These are phyloP conservation scores for Pythium aquatile DNA, from an alignment of 352 stramenopile genomes.

Conservation along the genomic window DNA sequence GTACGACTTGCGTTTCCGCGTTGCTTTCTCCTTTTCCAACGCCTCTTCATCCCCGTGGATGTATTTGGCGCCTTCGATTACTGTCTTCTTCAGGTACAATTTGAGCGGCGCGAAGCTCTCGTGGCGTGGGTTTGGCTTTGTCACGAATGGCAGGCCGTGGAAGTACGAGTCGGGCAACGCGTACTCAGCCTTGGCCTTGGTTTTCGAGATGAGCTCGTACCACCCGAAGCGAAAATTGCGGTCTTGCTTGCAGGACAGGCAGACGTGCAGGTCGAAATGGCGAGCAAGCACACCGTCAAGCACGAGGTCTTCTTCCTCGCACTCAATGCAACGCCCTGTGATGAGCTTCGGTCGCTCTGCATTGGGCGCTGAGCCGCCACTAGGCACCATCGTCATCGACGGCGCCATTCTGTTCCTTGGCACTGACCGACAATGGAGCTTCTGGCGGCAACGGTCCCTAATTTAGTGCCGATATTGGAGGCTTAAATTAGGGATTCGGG, in stretches of 20 bases:
- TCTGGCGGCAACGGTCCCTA: slow-evolving; percentile 13
- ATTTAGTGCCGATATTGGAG: background rate
- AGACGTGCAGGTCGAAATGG: slow-evolving; percentile 58
- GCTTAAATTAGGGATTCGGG: slow-evolving; percentile 24
- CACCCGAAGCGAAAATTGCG: slow-evolving; percentile 40
- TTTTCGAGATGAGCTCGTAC: slow-evolving; percentile 69
- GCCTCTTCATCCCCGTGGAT: slow-evolving; percentile 46
- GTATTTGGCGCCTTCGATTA: slow-evolving; percentile 50
- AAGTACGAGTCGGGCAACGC: slow-evolving; percentile 66
- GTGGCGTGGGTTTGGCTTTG: slow-evolving; percentile 61
- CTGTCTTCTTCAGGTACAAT: slow-evolving; percentile 53
- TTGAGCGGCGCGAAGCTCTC: slow-evolving; percentile 67
- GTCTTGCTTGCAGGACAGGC: slow-evolving; percentile 64
- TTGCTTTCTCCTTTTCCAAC: slow-evolving; percentile 45
- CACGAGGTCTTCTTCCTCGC: slow-evolving; percentile 40
- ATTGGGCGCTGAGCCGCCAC: slow-evolving; percentile 2
- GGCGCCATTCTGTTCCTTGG: slow-evolving; percentile 18
- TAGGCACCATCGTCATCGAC: slow-evolving; percentile 16
- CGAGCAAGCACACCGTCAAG: slow-evolving; percentile 49
- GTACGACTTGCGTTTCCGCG: slow-evolving; percentile 49
- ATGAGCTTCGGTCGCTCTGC: slow-evolving; percentile 14
- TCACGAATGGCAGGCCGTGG: slow-evolving; percentile 39
- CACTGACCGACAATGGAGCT: background rate
- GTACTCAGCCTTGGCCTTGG: slow-evolving; percentile 51
- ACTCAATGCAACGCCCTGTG: slow-evolving; percentile 48